A percentile compares a stretch with the other conserved stretches of the same genome.
Conservation (phyloP, 345 rosid genomes). For the Citrus inodora region DNA sequence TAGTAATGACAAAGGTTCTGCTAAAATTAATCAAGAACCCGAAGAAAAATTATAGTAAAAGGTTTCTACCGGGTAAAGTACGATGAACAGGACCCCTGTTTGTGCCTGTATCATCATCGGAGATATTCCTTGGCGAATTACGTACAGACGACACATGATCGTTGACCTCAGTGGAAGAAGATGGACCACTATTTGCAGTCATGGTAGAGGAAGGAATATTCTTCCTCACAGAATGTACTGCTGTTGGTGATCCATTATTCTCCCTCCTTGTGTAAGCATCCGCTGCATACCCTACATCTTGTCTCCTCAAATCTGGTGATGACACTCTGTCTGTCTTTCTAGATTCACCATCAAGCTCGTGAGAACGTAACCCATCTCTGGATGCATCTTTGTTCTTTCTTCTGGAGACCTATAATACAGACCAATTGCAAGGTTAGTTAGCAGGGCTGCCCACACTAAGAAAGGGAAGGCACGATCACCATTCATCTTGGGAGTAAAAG, state of each 20-base stretch:
- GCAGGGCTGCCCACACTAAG: background rate
- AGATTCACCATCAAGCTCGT: slow-evolving; percentile 56
- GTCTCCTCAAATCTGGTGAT: slow-evolving; percentile 61
- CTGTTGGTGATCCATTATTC: slow-evolving; percentile 38
- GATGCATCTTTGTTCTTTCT: slow-evolving; percentile 72
- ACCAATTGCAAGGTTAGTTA: background rate
- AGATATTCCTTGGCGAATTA: slow-evolving; percentile 55
- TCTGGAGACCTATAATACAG: slow-evolving; percentile 51
- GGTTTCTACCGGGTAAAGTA: slow-evolving; percentile 67
- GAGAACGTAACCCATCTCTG: slow-evolving; percentile 46
- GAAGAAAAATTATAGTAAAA: background rate
- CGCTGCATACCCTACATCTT: slow-evolving; percentile 39
- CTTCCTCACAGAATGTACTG: slow-evolving; percentile 30
- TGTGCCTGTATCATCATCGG: slow-evolving; percentile 61
- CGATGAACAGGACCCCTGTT: slow-evolving; percentile 50
- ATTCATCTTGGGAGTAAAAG: background rate
- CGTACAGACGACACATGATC: slow-evolving; percentile 60
- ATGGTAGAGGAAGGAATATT: slow-evolving; percentile 45
- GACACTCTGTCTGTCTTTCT: slow-evolving; percentile 50
- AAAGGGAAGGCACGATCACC: background rate
- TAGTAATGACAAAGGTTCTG: background rate
- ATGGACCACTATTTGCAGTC: slow-evolving; percentile 73
- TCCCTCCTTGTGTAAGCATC: slow-evolving; percentile 48
- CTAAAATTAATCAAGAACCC: background rate
- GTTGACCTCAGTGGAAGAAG: slow-evolving; percentile 67